Conservation (phyloP, 345 rosid species). For the Clausena lansium region DNA sequence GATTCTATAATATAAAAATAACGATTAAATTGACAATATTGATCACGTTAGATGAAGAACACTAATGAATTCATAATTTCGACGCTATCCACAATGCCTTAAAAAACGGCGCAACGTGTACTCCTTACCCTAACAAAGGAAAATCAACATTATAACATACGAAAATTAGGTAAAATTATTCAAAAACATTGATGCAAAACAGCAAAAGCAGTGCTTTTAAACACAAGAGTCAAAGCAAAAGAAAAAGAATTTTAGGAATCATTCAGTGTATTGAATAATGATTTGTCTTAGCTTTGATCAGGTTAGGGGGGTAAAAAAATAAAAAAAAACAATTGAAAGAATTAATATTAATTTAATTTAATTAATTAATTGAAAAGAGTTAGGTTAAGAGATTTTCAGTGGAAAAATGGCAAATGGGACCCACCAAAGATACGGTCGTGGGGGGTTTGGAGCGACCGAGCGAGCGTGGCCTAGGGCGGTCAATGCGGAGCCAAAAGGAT, state of each 20-base stretch:
- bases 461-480: conserved; percentile 53
- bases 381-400: neutral
- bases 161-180: no score
- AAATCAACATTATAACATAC: no score
- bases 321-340: neutral
- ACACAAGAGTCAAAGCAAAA: neutral
- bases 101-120: no score
- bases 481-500: conserved; percentile 60
- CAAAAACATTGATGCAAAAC: no score
- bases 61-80: no score
- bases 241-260: neutral
- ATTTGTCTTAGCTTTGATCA: neutral
- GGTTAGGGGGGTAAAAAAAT: neutral
- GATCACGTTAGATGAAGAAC: no score
- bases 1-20: no score
- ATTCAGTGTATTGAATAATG: neutral
- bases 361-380: neutral
- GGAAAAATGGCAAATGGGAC: conserved; percentile 19
- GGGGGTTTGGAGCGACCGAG: conserved; percentile 42
- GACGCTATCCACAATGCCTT: no score
- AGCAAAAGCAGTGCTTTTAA: neutral
- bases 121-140: no score
- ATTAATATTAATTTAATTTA: no score
- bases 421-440: conserved; percentile 62
- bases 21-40: no score